These are phyloP conservation scores for Agrocybe pediades DNA, from an alignment of 768 basidiomycete species.

Conservation along the genomic window DNA sequence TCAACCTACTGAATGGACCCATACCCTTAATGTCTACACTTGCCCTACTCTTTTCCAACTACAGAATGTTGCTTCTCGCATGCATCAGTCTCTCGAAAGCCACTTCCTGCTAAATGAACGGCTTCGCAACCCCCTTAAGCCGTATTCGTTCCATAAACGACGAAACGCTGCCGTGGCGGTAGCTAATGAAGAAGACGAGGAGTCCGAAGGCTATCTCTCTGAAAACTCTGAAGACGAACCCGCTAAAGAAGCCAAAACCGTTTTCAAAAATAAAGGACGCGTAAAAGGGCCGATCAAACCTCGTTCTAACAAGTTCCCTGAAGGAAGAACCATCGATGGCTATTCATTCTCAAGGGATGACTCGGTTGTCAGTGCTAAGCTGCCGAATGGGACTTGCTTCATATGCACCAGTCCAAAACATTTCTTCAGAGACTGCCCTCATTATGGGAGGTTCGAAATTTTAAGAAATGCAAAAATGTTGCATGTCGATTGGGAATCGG, in stretches of 20 bases:
- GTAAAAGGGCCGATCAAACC: not conserved
- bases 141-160: too few species aligned
- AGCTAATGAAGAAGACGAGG: too few species aligned
- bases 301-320: not conserved
- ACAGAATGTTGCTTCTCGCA: not conserved
- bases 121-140: too few species aligned
- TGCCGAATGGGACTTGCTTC: constrained; percentile 15
- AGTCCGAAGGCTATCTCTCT: too few species aligned
- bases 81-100: not conserved
- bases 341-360: constrained; percentile 1
- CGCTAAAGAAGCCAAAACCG: too few species aligned
- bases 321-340: not conserved
- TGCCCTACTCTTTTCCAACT: constrained; percentile 1
- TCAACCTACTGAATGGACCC: too few species aligned
- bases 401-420: constrained; percentile 23
- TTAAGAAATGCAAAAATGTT: constrained; percentile 9
- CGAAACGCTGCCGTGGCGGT: too few species aligned
- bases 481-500: constrained; percentile 9
- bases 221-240: too few species aligned
- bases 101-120: not conserved
- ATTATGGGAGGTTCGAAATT: constrained; percentile 10
- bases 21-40: not conserved
- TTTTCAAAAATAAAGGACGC: not conserved
- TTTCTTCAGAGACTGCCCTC: constrained; percentile 14
- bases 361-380: not conserved